phyloP scores from a whole-genome alignment of 2,329 filamentous ascomycete species.

The Colletotrichum noveboracense region DNA sequence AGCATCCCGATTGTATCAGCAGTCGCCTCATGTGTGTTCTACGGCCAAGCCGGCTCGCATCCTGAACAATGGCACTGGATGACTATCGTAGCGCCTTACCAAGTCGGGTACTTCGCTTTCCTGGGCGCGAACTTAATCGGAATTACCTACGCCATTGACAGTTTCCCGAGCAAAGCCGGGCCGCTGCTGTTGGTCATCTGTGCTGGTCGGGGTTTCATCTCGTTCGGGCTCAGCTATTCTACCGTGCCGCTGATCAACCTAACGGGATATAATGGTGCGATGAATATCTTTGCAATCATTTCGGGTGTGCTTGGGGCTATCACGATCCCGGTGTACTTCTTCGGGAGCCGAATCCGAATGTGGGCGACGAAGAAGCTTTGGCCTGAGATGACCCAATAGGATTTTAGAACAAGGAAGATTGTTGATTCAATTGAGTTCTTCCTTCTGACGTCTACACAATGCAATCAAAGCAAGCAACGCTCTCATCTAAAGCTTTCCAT shows the following conservation, averaged over 20 bases:
- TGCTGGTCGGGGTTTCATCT: slow-evolving; percentile 28
- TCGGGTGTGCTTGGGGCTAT: slow-evolving; percentile 17
- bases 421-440: not conserved
- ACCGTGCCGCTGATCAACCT: slow-evolving; percentile 24
- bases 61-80: slow-evolving; percentile 30
- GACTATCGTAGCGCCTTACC: slow-evolving; percentile 23
- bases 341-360: not conserved
- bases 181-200: slow-evolving; percentile 28
- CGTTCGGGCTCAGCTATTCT: slow-evolving; percentile 28
- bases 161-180: slow-evolving; percentile 32
- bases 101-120: slow-evolving; percentile 28
- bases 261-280: slow-evolving; percentile 25
- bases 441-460: too few species aligned
- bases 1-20: slow-evolving; percentile 41
- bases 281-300: slow-evolving; percentile 26
- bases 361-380: slow-evolving; percentile 4
- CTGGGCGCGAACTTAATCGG: slow-evolving; percentile 29
- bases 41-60: slow-evolving; percentile 38
- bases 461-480: too few species aligned
- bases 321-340: not conserved
- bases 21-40: slow-evolving; percentile 39
- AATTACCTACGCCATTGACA: slow-evolving; percentile 32
- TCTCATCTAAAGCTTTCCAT: not conserved
- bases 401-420: not conserved
- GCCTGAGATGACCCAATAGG: not conserved